Conservation (phyloP, 139 green algal species). For the Picochlorum sp. region DNA sequence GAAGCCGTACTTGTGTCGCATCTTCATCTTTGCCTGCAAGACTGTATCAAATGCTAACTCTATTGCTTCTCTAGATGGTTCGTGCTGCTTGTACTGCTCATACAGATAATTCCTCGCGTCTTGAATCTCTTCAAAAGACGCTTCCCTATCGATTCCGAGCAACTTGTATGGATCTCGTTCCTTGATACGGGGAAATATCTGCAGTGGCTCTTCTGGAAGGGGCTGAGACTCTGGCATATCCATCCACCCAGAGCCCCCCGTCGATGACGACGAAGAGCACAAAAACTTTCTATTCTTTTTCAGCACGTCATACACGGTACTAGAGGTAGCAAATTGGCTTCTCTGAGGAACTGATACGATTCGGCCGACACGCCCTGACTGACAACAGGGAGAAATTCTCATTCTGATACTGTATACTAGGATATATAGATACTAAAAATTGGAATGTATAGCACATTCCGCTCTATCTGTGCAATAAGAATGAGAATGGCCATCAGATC, state of each 20-base stretch:
- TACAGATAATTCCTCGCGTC: conserved; percentile 70
- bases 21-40: conserved; percentile 58
- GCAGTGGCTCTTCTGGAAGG: neutral
- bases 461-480: no score
- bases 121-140: conserved; percentile 73
- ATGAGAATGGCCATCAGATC: no score
- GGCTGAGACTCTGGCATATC: conserved; percentile 30
- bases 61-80: conserved; percentile 66
- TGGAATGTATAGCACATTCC: no score
- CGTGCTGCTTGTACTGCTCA: conserved; percentile 70
- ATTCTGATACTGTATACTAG: no score
- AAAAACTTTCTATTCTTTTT: no score
- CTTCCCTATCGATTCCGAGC: conserved; percentile 57
- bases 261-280: neutral
- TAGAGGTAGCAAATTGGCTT: no score
- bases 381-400: no score
- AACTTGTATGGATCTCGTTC: conserved; percentile 73
- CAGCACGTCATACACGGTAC: no score
- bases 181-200: conserved; percentile 52
- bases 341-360: no score
- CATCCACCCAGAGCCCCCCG: conserved; percentile 31
- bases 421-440: no score
- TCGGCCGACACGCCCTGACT: no score
- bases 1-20: conserved; percentile 62
- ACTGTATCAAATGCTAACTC: conserved; percentile 76